Base-by-base conservation (phyloP, 305 asterid genomes). In the Fraxinus albicans region DNA sequence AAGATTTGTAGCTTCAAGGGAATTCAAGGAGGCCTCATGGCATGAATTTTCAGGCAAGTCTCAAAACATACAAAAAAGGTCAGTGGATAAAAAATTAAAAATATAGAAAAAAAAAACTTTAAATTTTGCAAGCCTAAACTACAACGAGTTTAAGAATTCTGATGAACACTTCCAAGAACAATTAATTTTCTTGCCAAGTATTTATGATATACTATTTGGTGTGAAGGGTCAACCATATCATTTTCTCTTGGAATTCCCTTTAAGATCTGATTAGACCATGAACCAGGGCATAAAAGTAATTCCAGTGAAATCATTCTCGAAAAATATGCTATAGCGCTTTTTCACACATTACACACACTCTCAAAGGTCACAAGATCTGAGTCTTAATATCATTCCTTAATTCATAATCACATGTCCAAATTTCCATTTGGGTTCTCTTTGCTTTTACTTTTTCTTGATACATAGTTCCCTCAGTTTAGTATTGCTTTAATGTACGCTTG, bases 191-290 rank as follows among this genome's bases (percentile, higher is more conserved):
- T 67, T 58, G 6, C 69, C 76, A 23, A 67, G 31, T 79, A 69
- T 58, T 78, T 55, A 83, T 83, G 83, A 65, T 17, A 47, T 34
- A 76, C 53, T 17, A 25, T 29, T 21, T 77, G 78, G 78, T 77
- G 79, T 13, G 73, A 40, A 50, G 79, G 38, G 85, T 79, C 81
- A 29, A 78, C 47, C 83, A n/a, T 79, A 38, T 73, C 60, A 21
- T 83, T 81, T 40, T 80, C 67, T 42, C 60, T 34, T 15, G 23
- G 12, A 58, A 70, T 70, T 70, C 40, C 23, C 40, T 70, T 70
- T 47, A 58, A 87, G 88, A 86, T 88, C 90, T 83, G 85, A 33
- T 81, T 76, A 36, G 77, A 47, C 63, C 83, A 21, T 40, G 44
- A 36, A 50, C 4, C 36, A 27, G 29, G 35, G 21, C 44, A 40